Evolutionary conservation across 371 early-diverging fungal genomes (phyloP), one percentile per base, ranked within the genome.

Genomic region (Mucor circinelloides): DNA sequence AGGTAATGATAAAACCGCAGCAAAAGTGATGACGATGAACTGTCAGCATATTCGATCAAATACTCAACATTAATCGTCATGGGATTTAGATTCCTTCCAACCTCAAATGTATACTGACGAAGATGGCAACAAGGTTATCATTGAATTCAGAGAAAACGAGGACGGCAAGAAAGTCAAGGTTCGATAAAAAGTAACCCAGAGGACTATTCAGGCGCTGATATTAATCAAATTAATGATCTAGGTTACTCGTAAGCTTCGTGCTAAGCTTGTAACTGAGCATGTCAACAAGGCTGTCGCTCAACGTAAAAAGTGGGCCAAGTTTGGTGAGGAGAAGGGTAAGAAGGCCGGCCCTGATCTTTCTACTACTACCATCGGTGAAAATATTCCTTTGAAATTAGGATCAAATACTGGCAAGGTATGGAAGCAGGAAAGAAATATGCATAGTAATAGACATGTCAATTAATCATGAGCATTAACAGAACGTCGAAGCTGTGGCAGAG

Each of bases 271-370:
- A 46, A 90, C 86, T 65, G 92, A 91, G 77, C 84, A 86, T 58
- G 96, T 95, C 62, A 94, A 95, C 87, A 90, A 92, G 71, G 90
- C 92, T 31, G 96, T 94, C 42, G 98, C 98, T 38, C 87, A 89
- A 68, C 90, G 96, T 76, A 95, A 95, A 83, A 89, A 90, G 68
- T 93, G 92, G 93, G 85, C 78, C 36, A 94, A 94, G 77, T 94
- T 94, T 72, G 94, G 94, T 27, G 89, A 85, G 30, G 93, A 93
- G 69, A 78, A 79, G 61, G 87, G 88, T 28, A 89, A 90, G 54
- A 81, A 83, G 23, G 85, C 91, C 3, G 94, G 97, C 1, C 97
- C 97, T 42, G 94, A 98, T 81, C 73, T 93, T 40, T 88, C 92
- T 66, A 94, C 97, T 4, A 97, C 98, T 5, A 91, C 87, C 6